A percentile compares a stretch with the other conserved stretches of the same genome.
These are phyloP conservation scores for Tulasnella sp. DNA, from an alignment of 768 basidiomycete genomes.

Conservation along the genomic window DNA sequence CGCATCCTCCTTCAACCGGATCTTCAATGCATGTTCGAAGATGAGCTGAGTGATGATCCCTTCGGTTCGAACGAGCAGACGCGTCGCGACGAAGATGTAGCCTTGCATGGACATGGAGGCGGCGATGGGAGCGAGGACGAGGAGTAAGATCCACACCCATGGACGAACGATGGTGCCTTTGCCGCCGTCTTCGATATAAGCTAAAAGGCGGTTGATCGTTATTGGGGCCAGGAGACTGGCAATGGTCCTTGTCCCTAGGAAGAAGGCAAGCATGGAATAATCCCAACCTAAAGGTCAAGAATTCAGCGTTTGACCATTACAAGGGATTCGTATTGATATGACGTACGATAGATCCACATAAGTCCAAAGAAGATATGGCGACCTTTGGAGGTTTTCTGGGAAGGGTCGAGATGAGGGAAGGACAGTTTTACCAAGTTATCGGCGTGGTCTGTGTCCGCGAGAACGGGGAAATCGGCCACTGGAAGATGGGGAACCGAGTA, in stretches of 20 bases:
- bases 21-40: conserved; percentile 72
- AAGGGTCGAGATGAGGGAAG: conserved; percentile 26
- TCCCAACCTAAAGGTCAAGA: conserved; percentile 13
- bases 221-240: conserved; percentile 8
- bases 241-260: conserved; percentile 2
- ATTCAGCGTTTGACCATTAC: too few relatives aligned
- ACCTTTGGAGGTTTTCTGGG: conserved; percentile 23
- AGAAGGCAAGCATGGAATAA: conserved; percentile 18
- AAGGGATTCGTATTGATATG: background rate
- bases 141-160: conserved; percentile 40
- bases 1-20: conserved; percentile 47
- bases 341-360: conserved; percentile 22
- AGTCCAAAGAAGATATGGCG: conserved; percentile 28
- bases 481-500: conserved; percentile 36
- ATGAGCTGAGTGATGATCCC: conserved; percentile 51
- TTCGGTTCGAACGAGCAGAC: conserved; percentile 40
- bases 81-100: conserved; percentile 41
- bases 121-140: conserved; percentile 26
- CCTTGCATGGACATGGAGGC: conserved; percentile 38
- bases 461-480: conserved; percentile 34
- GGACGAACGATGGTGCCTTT: conserved; percentile 42
- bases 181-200: conserved; percentile 49
- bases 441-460: conserved; percentile 35
- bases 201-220: conserved; percentile 21
- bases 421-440: conserved; percentile 27